Base-by-base conservation (phyloP, 805 yeast genomes). In the Maudiozyma barnettii region DNA sequence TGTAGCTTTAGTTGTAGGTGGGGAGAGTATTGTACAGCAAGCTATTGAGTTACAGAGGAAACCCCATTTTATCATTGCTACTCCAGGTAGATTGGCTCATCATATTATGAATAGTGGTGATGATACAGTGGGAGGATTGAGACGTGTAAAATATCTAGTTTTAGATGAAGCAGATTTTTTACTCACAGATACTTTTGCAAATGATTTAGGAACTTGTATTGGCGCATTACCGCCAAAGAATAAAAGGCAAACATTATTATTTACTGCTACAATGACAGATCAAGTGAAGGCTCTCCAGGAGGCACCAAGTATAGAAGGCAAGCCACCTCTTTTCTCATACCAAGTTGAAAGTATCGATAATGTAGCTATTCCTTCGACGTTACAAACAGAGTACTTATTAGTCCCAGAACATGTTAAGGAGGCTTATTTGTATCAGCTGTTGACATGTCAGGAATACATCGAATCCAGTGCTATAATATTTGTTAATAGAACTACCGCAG, bases 131-230 rank as follows among this genome's bases (percentile, higher is more conserved):
- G 37, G 42, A 38, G 40, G 72, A 84, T 0, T 72, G 43, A 78
- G 82, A 55, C 73, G 95, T 54, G 82, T 84, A 16, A 81, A 82
- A 61, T 93, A 73, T 59, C 70, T 93, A 45, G 98, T 93, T 2
- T 70, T 93, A 2, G 99, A 93, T 72, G 99, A 91, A 69, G 99
- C 99, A 1, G 99, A 93, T 73, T 76, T 96, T 51, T 69, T 93
- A 29, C 75, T 93, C 52, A 86, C 93, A 41, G 79, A 81, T 47
- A 84, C 95, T 42, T 89, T 93, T 66, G 82, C 90, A 9, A 75
- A 78, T 31, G 95, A 91, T 65, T 70, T 93, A 50, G 76, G 76
- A 43, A 74, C 77, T 20, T 88, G 96, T 59, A 76, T 91, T 57
- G 70, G 72, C 5, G 77, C 80, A 0, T 66, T 93, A 36, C 96